Evolutionary conservation across 2,329 filamentous ascomycete species (phyloP).

Genomic region (Talaromyces amestolkiae): DNA sequence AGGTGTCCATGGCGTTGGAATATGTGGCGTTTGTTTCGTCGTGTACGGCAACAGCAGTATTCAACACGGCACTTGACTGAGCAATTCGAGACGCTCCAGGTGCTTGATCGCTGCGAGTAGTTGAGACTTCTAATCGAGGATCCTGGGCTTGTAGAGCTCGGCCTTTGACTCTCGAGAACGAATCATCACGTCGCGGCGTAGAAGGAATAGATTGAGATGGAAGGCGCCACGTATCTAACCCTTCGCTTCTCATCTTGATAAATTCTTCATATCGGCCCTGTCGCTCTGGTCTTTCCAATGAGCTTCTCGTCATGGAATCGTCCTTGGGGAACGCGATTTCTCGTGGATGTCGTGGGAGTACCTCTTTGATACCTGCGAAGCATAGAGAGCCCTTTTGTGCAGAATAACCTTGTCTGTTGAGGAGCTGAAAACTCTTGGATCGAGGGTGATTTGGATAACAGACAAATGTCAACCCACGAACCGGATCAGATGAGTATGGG

Average conservation of each 20-base stretch:
- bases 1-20: conserved; percentile 2
- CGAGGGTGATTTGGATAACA: conserved; percentile 30
- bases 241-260: background rate
- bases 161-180: background rate
- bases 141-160: background rate
- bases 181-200: background rate
- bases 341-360: conserved; percentile 4
- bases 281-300: conserved; percentile 15
- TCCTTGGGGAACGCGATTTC: background rate
- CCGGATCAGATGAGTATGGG: background rate
- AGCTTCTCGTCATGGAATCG: background rate
- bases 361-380: conserved; percentile 8
- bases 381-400: conserved; percentile 5
- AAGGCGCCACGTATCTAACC: background rate
- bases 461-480: conserved; percentile 22
- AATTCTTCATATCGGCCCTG: conserved; percentile 15
- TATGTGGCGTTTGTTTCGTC: background rate
- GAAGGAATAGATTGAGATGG: background rate
- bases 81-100: background rate
- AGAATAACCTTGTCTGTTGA: conserved; percentile 20
- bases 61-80: background rate
- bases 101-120: background rate
- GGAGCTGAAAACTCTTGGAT: conserved; percentile 28
- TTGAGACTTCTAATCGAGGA: background rate
- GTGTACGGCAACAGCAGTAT: background rate